Percentiles rank a stretch among this genome's conserved stretches.
phyloP scores from a whole-genome alignment of 2,329 filamentous ascomycete genomes.

The Colletotrichum sp. region DNA sequence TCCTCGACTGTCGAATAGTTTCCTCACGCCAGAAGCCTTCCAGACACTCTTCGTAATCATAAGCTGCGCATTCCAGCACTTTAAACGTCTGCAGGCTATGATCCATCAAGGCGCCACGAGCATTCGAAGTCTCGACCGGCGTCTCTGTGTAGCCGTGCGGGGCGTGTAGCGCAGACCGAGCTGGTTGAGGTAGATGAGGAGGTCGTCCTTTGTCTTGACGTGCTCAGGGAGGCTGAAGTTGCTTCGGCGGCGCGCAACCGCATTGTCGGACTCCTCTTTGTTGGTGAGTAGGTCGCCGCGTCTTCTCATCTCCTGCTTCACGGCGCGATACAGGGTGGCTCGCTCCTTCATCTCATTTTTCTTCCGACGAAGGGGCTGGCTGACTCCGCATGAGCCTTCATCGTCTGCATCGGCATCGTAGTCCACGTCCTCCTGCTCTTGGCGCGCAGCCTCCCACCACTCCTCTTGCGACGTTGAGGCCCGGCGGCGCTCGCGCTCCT shows the following conservation, averaged over 20 bases:
- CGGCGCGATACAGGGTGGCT: background rate
- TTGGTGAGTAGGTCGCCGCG: background rate
- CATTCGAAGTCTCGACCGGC: background rate
- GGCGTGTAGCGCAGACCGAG: background rate
- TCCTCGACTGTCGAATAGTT: accelerated
- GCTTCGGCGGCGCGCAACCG: background rate
- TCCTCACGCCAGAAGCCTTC: accelerated
- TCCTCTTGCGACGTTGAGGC: background rate
- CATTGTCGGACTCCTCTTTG: accelerated
- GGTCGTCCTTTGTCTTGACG: background rate
- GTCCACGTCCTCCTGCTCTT: background rate
- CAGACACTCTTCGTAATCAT: background rate
- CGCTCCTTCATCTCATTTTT: background rate
- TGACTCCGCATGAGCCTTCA: background rate
- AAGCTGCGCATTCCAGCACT: background rate
- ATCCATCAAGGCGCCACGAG: background rate
- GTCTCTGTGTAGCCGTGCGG: background rate
- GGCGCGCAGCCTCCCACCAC: background rate
- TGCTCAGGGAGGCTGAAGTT: background rate
- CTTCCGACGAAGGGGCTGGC: no score
- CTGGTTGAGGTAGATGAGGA: background rate
- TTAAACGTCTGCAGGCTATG: accelerated
- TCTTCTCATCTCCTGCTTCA: background rate
- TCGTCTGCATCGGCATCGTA: background rate
- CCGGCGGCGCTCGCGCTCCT: background rate